A percentile compares a stretch with the other conserved stretches of the same genome.
phyloP scores from a whole-genome alignment of 2,329 filamentous ascomycete species.

The Calonectria montana region DNA sequence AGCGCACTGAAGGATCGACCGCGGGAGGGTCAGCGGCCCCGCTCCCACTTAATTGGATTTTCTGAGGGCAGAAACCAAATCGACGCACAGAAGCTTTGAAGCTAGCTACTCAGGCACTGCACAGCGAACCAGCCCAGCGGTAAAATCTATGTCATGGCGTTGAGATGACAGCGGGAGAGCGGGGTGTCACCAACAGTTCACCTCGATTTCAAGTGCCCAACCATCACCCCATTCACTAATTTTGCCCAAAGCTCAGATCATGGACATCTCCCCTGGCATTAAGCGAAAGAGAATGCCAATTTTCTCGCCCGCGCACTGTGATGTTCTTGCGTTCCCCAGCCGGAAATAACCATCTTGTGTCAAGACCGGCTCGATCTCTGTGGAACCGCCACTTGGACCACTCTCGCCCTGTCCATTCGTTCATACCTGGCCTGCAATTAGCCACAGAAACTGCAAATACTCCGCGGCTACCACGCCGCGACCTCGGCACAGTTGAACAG shows the following conservation, averaged over 20 bases:
- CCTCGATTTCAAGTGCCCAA: slow-evolving; percentile 1
- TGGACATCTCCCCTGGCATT: slow-evolving; percentile 1
- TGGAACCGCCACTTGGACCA: slow-evolving; percentile 8
- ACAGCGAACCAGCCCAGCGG: slow-evolving; percentile 39
- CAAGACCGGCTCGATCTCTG: not conserved
- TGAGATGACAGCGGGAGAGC: slow-evolving; percentile 21
- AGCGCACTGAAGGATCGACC: slow-evolving; percentile 28
- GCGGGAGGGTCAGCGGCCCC: slow-evolving; percentile 18
- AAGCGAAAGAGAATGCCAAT: slow-evolving; percentile 9
- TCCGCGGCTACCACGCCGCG: slow-evolving; percentile 3
- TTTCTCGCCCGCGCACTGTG: not conserved
- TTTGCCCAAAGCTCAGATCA: slow-evolving; percentile 13
- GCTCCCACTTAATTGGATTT: slow-evolving; percentile 28
- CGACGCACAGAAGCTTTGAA: slow-evolving; percentile 23
- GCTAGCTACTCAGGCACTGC: slow-evolving; percentile 33
- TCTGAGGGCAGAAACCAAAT: slow-evolving; percentile 8
- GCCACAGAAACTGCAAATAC: slow-evolving; percentile 11
- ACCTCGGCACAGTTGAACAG: slow-evolving; percentile 1
- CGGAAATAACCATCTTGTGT: slow-evolving; percentile 13
- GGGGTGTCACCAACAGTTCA: slow-evolving; percentile 2
- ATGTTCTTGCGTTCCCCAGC: not conserved
- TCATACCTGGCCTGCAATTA: not conserved
- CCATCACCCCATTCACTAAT: slow-evolving; percentile 20
- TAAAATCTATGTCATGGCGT: slow-evolving; percentile 35
- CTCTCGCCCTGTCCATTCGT: not conserved